Evolutionary conservation across 2,329 filamentous ascomycete species (phyloP), one percentile per base, ranked within the genome.

Genomic region (Xylariaceae sp.): DNA sequence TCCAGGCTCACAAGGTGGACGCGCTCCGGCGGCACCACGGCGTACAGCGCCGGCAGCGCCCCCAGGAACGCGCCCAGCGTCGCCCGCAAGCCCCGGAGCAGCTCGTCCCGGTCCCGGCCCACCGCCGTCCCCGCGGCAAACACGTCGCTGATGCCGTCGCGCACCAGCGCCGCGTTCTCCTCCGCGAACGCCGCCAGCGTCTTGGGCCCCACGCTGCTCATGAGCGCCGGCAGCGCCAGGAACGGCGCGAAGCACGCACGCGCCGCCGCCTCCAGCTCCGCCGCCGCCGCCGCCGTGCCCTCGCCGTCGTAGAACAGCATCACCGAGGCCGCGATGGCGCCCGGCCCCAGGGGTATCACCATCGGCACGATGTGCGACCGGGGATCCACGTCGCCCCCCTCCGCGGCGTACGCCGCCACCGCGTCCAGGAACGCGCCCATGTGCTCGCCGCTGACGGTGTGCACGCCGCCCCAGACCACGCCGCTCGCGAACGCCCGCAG

Each of bases 391-490:
- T 29, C n/a, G n/a, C n/a, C n/a, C n/a, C n/a, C n/a, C 9, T 29
- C 9, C 28, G 28, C 28, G 28, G 28, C 28, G n/a, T 29, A 29
- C 9, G 9, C 28, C 28, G 28, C 28, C 9, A 29, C 28, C 9
- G 28, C 28, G 28, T 9, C 28, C n/a, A 29, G 28, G 28, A 29
- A 29, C 9, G 28, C 28, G 28, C 9, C 9, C 28, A 29, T 29
- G 28, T 29, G 28, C 28, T 9, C n/a, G 9, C 28, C 28, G 28
- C 9, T 9, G 9, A 29, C 28, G 28, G 28, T 29, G 9, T n/a
- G 28, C 28, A 29, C n/a, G 28, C 28, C 28, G 9, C 9, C 28
- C 28, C 28, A 29, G 18, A 15, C 45, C 44, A 19, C 52, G 49
- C 8, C 49, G 33, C 30, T 32, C 30, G 33, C 30, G 33, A 41